Evolutionary conservation across 345 rosid species (phyloP).

Genomic region (Gossypium anomalum): DNA sequence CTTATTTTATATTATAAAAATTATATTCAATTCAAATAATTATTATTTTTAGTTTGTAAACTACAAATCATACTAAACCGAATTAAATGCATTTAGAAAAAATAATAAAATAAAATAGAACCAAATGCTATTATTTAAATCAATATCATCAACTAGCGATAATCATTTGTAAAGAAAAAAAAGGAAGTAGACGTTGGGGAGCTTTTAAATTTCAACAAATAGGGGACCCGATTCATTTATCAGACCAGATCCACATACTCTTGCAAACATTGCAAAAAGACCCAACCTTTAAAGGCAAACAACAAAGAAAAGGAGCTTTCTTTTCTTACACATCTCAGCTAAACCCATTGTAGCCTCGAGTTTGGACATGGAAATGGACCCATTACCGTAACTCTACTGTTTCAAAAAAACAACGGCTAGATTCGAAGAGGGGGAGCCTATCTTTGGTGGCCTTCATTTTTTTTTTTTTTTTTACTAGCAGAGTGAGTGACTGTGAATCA

Average conservation of each 20-base stretch:
- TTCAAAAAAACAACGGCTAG: background rate
- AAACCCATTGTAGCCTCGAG: background rate
- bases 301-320: background rate
- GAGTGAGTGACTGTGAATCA: background rate
- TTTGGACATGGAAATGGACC: background rate
- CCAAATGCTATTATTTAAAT: too few species aligned
- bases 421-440: background rate
- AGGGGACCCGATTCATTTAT: background rate
- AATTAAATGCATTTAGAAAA: too few species aligned
- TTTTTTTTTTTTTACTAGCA: background rate
- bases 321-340: background rate
- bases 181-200: background rate
- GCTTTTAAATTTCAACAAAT: background rate
- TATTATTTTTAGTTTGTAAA: too few species aligned
- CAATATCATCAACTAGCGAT: background rate
- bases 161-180: background rate
- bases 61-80: too few species aligned
- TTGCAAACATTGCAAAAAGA: background rate
- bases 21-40: too few species aligned
- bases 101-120: too few species aligned
- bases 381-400: background rate
- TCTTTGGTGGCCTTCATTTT: background rate
- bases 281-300: background rate
- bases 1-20: too few species aligned
- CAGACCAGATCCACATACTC: background rate